Evolutionary conservation across 768 basidiomycete genomes (phyloP), one percentile per base, ranked within the genome.

Genomic region (Dentipellis sp.): DNA sequence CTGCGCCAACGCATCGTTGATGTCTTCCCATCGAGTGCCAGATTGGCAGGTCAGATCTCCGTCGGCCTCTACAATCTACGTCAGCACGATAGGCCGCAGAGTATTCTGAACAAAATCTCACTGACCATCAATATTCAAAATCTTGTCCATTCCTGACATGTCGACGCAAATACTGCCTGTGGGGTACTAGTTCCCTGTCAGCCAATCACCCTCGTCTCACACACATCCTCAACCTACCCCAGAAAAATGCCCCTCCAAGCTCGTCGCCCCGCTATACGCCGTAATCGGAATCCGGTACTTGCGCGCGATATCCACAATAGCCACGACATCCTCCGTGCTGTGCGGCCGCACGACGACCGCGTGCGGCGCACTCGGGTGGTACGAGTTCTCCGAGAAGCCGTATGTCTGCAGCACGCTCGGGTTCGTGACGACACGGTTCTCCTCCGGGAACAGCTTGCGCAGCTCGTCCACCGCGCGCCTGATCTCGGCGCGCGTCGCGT

Each of bases 191-290:
- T 3, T 29, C 6, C 29, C 3, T 6, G 6, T 29, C 6, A 29
- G 29, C 29, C 6, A 29, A n/a, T n/a, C n/a, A n/a, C n/a, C n/a
- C n/a, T n/a, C n/a, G n/a, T n/a, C n/a, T n/a, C n/a, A n/a, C n/a
- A n/a, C 29, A 29, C 29, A 29, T 29, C 29, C n/a, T n/a, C 29
- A 29, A 52, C 76, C 55, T 56, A 89, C 88, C 29, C 87, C 88
- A 50, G 81, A 80, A 59, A 86, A 90, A 70, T 95, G 91, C 0
- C 91, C 91, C 66, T 95, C 93, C 11, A 94, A 75, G 64, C 84
- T 86, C 0, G 91, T 95, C 10, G 88, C 92, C 1, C 91, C 93
- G 50, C 86, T 83, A 64, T 86, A 94, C 2, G 91, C 82, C 14
- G 82, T 82, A 22, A 95, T 76, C 2, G 94, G 93, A 34, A 95